Evolutionary conservation across 1,284 basidiomycete species (phyloP).

Genomic region (Irpex rosettiformis): DNA sequence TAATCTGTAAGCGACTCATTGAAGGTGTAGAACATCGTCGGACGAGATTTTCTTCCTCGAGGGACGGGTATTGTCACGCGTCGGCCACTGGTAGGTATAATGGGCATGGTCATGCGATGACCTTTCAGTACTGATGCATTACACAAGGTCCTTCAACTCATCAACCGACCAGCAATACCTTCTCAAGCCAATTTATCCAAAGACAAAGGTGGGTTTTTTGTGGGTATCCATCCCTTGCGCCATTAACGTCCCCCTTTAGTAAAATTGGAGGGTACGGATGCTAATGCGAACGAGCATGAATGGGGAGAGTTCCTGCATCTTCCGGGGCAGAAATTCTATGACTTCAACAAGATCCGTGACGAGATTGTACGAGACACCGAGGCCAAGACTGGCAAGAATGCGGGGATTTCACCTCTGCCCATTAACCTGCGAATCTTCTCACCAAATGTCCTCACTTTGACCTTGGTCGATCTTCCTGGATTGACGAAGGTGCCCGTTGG

Average conservation of each 20-base stretch:
- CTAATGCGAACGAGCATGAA: conserved; percentile 84
- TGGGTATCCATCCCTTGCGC: not conserved
- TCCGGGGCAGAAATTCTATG: conserved; percentile 95
- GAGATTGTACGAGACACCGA: conserved; percentile 98
- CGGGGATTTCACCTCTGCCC: conserved; percentile 91
- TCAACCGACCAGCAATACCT: conserved; percentile 67
- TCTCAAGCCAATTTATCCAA: conserved; percentile 43
- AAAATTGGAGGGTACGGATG: conserved; percentile 38
- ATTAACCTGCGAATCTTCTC: conserved; percentile 98
- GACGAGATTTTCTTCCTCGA: conserved; percentile 94
- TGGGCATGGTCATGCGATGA: not conserved
- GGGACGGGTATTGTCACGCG: conserved; percentile 98
- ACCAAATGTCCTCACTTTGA: conserved; percentile 94
- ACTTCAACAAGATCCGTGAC: conserved; percentile 94
- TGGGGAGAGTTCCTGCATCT: conserved; percentile 99
- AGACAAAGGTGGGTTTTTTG: conserved; percentile 7
- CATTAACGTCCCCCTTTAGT: not conserved
- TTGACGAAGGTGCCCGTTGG: conserved; percentile 96
- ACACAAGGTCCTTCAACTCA: conserved; percentile 85
- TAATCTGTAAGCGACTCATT: not conserved
- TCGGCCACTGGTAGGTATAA: conserved; percentile 72
- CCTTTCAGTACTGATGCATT: not conserved
- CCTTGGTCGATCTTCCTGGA: conserved; percentile 95
- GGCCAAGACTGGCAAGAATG: conserved; percentile 96
- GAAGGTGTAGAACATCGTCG: conserved; percentile 84